Evolutionary conservation across 768 basidiomycete species (phyloP).

Genomic region (Lentinus tigrinus): DNA sequence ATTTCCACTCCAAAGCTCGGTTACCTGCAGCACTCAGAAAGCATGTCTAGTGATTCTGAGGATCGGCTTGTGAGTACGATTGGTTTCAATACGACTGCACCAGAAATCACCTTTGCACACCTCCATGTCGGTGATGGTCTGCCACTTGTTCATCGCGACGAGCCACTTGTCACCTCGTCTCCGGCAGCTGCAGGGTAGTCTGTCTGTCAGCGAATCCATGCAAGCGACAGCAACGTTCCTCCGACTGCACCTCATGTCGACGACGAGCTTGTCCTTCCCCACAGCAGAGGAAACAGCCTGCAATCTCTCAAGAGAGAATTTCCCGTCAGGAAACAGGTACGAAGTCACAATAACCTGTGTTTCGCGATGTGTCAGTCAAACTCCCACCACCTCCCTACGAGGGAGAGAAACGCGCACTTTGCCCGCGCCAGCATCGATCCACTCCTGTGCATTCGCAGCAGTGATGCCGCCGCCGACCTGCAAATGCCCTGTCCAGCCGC

Average conservation of each 20-base stretch:
- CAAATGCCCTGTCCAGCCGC: constrained; percentile 52
- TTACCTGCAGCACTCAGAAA: constrained; percentile 83
- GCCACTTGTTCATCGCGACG: constrained; percentile 99
- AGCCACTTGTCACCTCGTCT: constrained; percentile 76
- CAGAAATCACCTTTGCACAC: constrained; percentile 66
- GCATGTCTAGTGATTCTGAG: constrained; percentile 71
- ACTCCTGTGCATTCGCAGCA: constrained; percentile 72
- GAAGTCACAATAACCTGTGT: constrained; percentile 99
- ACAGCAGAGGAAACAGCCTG: constrained; percentile 55
- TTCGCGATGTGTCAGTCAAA: too few relatives aligned
- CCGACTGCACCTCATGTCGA: constrained; percentile 81
- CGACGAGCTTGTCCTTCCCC: constrained; percentile 85
- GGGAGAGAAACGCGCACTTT: constrained; percentile 54
- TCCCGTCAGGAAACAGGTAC: constrained; percentile 83
- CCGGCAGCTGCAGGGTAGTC: constrained; percentile 66
- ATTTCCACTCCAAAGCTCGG: too few relatives aligned
- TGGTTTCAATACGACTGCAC: too few relatives aligned
- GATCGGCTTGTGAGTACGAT: not conserved
- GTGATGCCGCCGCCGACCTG: constrained; percentile 96
- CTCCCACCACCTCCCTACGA: too few relatives aligned
- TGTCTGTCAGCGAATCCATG: not conserved
- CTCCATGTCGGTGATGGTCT: constrained; percentile 91
- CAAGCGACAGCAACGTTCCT: not conserved
- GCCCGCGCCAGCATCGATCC: constrained; percentile 87
- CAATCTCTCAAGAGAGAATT: constrained; percentile 75